Percentiles rank a stretch among this genome's conserved stretches.
These are phyloP conservation scores for Tanacetum coccineum DNA, from an alignment of 129 eudicot genomes.

Conservation along the genomic window DNA sequence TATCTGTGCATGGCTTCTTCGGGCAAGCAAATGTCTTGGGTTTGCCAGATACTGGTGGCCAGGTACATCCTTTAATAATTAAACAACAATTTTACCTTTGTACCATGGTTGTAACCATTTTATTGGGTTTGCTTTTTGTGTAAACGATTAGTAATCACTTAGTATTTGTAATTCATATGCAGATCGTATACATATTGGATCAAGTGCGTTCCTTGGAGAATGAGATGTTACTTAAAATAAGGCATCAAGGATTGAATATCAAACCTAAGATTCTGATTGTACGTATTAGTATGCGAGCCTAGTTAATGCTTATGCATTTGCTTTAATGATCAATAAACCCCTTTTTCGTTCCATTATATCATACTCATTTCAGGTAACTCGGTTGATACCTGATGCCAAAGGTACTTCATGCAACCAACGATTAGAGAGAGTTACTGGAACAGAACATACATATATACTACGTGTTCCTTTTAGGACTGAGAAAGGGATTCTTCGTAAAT, in stretches of 20 bases:
- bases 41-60: constrained; percentile 97
- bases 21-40: constrained; percentile 99
- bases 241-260: constrained; percentile 78
- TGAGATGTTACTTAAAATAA: constrained; percentile 75
- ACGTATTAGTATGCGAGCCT: constrained; percentile 13
- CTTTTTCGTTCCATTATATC: too few species aligned
- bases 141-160: neutral
- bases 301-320: neutral
- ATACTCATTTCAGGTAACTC: constrained; percentile 53
- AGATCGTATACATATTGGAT: constrained; percentile 93
- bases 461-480: constrained; percentile 88
- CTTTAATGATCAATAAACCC: neutral
- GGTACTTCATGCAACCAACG: constrained; percentile 98
- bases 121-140: neutral
- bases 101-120: too few species aligned
- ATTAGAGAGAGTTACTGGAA: constrained; percentile 73
- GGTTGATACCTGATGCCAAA: constrained; percentile 87
- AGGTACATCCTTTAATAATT: constrained; percentile 42
- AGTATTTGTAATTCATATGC: constrained; percentile 14
- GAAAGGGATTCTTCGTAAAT: constrained; percentile 71
- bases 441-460: constrained; percentile 66
- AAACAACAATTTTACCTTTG: neutral
- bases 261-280: constrained; percentile 88
- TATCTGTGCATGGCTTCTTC: constrained; percentile 90
- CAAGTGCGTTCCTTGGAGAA: constrained; percentile 96